Evolutionary conservation across 352 stramenopile species (phyloP), one percentile per base, ranked within the genome.

Genomic region (Phytophthora gonapodyides): DNA sequence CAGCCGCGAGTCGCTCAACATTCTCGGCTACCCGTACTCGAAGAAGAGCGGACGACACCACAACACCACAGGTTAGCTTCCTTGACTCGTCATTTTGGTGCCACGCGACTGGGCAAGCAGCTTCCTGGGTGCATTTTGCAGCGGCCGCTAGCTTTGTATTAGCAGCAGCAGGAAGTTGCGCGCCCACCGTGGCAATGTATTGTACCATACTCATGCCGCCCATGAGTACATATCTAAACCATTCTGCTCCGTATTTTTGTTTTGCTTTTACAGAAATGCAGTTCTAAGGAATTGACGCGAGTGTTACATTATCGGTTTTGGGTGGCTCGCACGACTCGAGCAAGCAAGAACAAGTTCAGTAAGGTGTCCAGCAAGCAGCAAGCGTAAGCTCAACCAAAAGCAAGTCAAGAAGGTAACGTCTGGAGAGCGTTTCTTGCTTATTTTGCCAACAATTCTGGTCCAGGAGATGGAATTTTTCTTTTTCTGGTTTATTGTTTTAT

Each of bases 21-120:
- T 94, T 66, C 79, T 94, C 57, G 83, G 79, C 57, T 94, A 94
- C 66, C 84, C 84, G 45, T 89, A 91, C 65, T 81, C 80, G 38
- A 90, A 89, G 73, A 88, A 89, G 61, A 89, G 75, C 66, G 64
- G 62, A 61, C 77, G 82, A 57, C 73, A 83, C 67, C 66, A 67
- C 74, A 86, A 80, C 78, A 62, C 50, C 46, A 70, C 64, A 76
- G 68, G 68, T 76, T 70, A 76, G 75, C 59, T 37, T 49, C 55
- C 33, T 43, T 66, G 37, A 51, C 38, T 67, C 15, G 44, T 51
- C 43, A 21, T 58, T 59, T 58, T 66, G 48, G 50, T 53, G 43
- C 50, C 43, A 52, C 41, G 17, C 44, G 17, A 61, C 12, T 57
- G 51, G 51, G 44, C n/a, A 57, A 31, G 58, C 58, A 76, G 64